Base-by-base conservation (phyloP, 257 asterid genomes). In the Voacanga thouarsii region DNA sequence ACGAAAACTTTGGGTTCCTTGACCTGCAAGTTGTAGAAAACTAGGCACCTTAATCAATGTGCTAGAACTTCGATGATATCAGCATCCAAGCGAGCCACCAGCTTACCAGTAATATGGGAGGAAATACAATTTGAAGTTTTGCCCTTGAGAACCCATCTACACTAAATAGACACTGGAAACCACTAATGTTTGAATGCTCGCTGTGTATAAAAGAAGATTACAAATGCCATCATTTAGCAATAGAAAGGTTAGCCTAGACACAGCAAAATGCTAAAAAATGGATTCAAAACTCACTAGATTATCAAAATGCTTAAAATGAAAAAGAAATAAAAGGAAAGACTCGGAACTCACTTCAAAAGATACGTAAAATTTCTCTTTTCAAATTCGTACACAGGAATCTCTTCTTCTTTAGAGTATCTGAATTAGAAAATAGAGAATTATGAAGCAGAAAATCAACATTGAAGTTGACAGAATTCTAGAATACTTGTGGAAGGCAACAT, bases 321-420 rank as follows among this genome's bases (percentile, higher is more conserved):
- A 80, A 59, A 10, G 56, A 67, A 51, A 5, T 67, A 26, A 68
- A 28, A 45, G 71, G 24, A 65, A 28, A 47, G 65, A 43, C 50
- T 76, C 56, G 81, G 75, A 76, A 80, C 83, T 86, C 85, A 90
- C 99, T 94, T 92, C 74, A 95, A 81, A 78, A 95, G 92, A 83
- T 89, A 92, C 12, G 96, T 89, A 84, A 91, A 90, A 81, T 95
- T 91, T 85, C 88, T 81, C 37, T 49, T 77, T 78, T 85, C 89
- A 77, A 88, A 89, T 82, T 91, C 86, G 65, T 69, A 85, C 84
- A 85, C 41, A 71, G 87, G 81, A 79, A 95, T 90, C 69, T 82
- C 91, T 87, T 94, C 99, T 84, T 94, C 97, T 90, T 94, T 94
- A 44, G 99, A 92, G 88, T 95, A 95, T 89, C 99, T 94, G 78